Conservation (phyloP, 805 yeast species). For the Metschnikowia drakensbergensis region DNA sequence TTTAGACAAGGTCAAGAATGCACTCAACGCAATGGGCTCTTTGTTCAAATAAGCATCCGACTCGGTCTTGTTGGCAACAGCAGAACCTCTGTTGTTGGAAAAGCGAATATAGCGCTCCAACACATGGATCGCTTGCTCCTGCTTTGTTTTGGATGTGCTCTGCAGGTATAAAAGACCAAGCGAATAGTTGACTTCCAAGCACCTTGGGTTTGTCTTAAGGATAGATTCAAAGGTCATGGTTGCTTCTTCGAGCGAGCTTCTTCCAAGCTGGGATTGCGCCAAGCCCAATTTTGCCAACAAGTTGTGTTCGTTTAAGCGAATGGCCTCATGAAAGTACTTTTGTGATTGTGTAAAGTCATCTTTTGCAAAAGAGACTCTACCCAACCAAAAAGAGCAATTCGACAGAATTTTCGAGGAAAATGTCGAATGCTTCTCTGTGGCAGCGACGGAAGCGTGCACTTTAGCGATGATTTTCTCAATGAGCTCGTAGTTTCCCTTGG, state of each 20-base stretch:
- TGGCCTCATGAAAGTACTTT: constrained; percentile 66
- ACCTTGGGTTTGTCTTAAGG: constrained; percentile 59
- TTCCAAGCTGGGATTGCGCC: constrained; percentile 77
- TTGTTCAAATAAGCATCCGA: constrained; percentile 28
- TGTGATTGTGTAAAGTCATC: constrained; percentile 68
- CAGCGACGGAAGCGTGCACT: constrained; percentile 30
- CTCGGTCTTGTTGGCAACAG: constrained; percentile 22
- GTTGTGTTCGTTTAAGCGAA: constrained; percentile 60
- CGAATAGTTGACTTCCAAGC: constrained; percentile 69
- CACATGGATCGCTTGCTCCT: constrained; percentile 54
- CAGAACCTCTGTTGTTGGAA: constrained; percentile 46
- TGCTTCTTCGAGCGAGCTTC: constrained; percentile 78
- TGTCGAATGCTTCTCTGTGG: constrained; percentile 21
- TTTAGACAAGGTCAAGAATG: constrained; percentile 64
- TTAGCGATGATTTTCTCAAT: constrained; percentile 56
- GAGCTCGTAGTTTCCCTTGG: constrained; percentile 55
- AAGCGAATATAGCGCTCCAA: constrained; percentile 70
- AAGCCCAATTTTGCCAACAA: constrained; percentile 73
- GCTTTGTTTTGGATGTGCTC: constrained; percentile 36
- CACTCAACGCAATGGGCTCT: constrained; percentile 60
- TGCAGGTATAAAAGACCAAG: constrained; percentile 72
- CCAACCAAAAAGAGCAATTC: constrained; percentile 68
- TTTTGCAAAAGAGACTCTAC: constrained; percentile 63
- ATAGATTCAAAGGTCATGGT: constrained; percentile 77
- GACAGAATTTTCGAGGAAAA: constrained; percentile 33